These are phyloP conservation scores for Pseudoneurospora amorphoporcata DNA, from an alignment of 495 filamentous ascomycete genomes.

Conservation along the genomic window DNA sequence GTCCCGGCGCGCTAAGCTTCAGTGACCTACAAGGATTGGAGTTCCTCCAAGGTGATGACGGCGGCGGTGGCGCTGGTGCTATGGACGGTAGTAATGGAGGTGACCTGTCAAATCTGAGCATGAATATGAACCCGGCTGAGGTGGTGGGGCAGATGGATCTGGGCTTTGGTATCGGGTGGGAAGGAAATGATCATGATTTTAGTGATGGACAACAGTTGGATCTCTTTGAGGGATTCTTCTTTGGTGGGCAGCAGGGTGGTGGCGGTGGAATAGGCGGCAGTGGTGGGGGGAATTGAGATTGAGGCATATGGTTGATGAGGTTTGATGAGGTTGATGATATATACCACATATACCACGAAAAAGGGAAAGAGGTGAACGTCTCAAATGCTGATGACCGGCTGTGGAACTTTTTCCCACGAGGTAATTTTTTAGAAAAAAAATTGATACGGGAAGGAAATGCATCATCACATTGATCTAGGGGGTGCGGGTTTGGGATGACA, in stretches of 20 bases:
- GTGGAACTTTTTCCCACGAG: too few species aligned
- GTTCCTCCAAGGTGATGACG: constrained; percentile 28
- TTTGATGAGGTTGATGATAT: not conserved
- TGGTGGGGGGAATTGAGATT: not conserved
- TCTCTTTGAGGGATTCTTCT: constrained; percentile 88
- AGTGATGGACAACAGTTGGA: constrained; percentile 70
- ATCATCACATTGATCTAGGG: too few species aligned
- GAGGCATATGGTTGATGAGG: not conserved
- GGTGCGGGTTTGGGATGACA: too few species aligned
- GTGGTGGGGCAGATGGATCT: constrained; percentile 44
- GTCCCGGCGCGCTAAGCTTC: constrained; percentile 17
- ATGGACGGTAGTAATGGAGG: constrained; percentile 19
- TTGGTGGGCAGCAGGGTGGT: constrained; percentile 47
- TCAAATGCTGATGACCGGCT: too few species aligned
- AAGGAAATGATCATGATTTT: constrained; percentile 69
- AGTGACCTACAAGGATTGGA: constrained; percentile 37
- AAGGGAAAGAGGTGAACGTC: not conserved
- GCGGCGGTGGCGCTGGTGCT: not conserved
- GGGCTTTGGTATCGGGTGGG: constrained; percentile 61
- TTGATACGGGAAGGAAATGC: too few species aligned
- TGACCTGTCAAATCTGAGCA: constrained; percentile 3
- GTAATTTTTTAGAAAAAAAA: too few species aligned
- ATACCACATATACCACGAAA: not conserved
- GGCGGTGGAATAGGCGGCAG: constrained; percentile 1
- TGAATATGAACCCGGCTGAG: not conserved